Percentiles rank a stretch among this genome's conserved stretches.
Conservation (phyloP, 2,329 filamentous ascomycete genomes). For the Fusarium piperis region DNA sequence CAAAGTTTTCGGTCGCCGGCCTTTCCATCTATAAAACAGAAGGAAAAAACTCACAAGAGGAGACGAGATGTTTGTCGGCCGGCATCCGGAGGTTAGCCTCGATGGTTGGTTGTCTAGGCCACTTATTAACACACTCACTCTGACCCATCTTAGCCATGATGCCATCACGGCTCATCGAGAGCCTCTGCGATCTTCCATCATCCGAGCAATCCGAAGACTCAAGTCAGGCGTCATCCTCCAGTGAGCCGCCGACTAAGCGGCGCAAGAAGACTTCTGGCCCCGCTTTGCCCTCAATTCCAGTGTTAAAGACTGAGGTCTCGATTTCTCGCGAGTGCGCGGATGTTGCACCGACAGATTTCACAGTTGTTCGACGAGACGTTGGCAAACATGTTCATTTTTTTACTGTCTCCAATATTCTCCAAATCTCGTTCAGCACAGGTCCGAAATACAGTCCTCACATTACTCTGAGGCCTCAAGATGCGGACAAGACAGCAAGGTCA, state of each 20-base stretch:
- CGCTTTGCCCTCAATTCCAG: slow-evolving; percentile 33
- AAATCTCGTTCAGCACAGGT: slow-evolving; percentile 23
- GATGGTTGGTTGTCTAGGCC: slow-evolving; percentile 38
- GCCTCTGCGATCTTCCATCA: slow-evolving; percentile 35
- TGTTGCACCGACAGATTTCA: slow-evolving; percentile 1
- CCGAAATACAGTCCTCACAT: slow-evolving; percentile 22
- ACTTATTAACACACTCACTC: not conserved
- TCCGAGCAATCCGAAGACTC: slow-evolving; percentile 5
- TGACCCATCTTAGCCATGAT: slow-evolving; percentile 34
- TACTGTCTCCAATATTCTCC: slow-evolving; percentile 11
- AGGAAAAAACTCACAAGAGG: not conserved
- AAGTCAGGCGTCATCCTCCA: slow-evolving; percentile 13
- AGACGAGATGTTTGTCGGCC: not conserved
- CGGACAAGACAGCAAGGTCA: slow-evolving; percentile 15
- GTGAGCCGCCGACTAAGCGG: slow-evolving; percentile 44
- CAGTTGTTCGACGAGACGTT: slow-evolving; percentile 26
- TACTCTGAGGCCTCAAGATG: slow-evolving; percentile 37
- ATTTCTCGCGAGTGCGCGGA: slow-evolving; percentile 42
- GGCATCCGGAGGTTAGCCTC: slow-evolving; percentile 27
- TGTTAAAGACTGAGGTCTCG: slow-evolving; percentile 39
- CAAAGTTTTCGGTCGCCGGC: not conserved
- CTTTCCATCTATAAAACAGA: not conserved
- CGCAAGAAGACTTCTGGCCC: slow-evolving; percentile 39
- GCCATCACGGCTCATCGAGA: slow-evolving; percentile 35
- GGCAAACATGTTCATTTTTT: slow-evolving; percentile 40